A percentile compares a stretch with the other conserved stretches of the same genome.
These are phyloP conservation scores for Agrocybe praecox DNA, from an alignment of 768 basidiomycete genomes.

Conservation along the genomic window DNA sequence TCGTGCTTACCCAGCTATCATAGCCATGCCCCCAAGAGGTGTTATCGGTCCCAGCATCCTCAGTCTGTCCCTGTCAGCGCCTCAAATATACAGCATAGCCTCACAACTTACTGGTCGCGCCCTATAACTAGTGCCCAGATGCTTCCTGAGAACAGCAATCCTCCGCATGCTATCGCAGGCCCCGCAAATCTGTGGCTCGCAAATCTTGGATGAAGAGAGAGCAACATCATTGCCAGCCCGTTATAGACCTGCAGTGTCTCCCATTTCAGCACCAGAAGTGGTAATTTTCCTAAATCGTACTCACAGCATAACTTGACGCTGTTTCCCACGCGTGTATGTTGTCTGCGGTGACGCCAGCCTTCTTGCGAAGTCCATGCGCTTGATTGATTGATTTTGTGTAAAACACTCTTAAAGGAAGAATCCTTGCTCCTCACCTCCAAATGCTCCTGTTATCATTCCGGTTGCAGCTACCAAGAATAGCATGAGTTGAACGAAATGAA, in stretches of 20 bases:
- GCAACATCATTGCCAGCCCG: constrained; percentile 62
- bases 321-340: constrained; percentile 62
- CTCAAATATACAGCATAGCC: constrained; percentile 1
- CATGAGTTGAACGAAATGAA: neutral
- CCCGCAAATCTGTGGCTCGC: constrained; percentile 63
- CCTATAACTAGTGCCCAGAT: constrained; percentile 58
- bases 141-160: constrained; percentile 62
- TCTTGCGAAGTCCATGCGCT: constrained; percentile 59
- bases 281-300: constrained; percentile 15
- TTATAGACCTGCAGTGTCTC: constrained; percentile 65
- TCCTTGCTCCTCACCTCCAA: constrained; percentile 60
- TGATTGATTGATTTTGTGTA: constrained; percentile 2
- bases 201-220: constrained; percentile 68
- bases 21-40: constrained; percentile 61
- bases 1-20: constrained; percentile 66
- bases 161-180: constrained; percentile 62
- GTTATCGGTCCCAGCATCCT: constrained; percentile 65
- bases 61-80: constrained; percentile 27
- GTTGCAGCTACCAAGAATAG: constrained; percentile 30
- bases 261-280: neutral
- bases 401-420: neutral
- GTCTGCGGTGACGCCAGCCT: constrained; percentile 49
- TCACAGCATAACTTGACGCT: constrained; percentile 65
- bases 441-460: constrained; percentile 66
- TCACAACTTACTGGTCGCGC: constrained; percentile 37